Conservation (phyloP, 345 rosid genomes). For the Aegle marmelos region DNA sequence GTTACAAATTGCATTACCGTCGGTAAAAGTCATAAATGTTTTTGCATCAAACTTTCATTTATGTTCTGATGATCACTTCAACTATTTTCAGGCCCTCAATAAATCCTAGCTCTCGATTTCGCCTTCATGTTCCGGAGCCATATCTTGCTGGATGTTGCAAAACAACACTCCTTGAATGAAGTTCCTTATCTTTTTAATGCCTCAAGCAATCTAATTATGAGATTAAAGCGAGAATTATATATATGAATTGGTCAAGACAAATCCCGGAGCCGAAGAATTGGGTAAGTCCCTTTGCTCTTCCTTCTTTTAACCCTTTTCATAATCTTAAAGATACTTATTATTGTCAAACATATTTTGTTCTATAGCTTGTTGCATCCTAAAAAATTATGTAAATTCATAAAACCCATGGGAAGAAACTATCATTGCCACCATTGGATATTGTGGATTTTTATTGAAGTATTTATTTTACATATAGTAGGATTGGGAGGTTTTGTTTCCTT, state of each 20-base stretch:
- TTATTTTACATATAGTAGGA: neutral
- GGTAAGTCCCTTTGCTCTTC: constrained; percentile 29
- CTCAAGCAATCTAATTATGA: constrained; percentile 21
- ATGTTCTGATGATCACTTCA: neutral
- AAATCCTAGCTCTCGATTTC: constrained; percentile 5
- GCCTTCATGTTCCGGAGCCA: constrained; percentile 16
- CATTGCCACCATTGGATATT: neutral
- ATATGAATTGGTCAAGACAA: constrained; percentile 16
- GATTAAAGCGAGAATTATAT: constrained; percentile 17
- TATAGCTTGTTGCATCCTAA: constrained; percentile 20
- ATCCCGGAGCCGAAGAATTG: constrained; percentile 12
- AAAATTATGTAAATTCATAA: constrained; percentile 19
- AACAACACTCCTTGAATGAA: constrained; percentile 19
- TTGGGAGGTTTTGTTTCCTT: neutral
- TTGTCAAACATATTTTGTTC: constrained; percentile 4
- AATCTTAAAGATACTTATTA: neutral
- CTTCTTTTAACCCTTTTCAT: neutral
- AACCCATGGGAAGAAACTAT: neutral
- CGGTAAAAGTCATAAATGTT: neutral
- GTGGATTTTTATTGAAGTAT: constrained; percentile 12
- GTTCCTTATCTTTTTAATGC: neutral
- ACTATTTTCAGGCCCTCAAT: constrained; percentile 30
- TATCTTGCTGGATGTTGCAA: neutral
- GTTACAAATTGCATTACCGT: neutral
- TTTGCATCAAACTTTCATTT: neutral